These are phyloP conservation scores for Tilletia setariae DNA, from an alignment of 1,284 basidiomycete species.

Conservation along the genomic window DNA sequence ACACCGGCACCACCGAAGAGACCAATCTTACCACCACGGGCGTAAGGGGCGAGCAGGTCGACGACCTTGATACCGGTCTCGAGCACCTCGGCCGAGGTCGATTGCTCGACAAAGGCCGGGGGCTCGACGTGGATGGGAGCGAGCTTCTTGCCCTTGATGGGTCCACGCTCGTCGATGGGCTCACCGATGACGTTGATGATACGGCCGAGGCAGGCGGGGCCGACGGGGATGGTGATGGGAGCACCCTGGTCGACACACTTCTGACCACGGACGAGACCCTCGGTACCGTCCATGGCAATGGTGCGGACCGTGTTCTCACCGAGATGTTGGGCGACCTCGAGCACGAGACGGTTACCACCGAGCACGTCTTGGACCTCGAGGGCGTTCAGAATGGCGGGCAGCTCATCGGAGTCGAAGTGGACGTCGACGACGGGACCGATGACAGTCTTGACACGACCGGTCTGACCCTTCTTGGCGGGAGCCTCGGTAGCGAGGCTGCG, in stretches of 20 bases:
- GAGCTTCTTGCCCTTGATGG: conserved; percentile 80
- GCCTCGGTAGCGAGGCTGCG: conserved; percentile 45
- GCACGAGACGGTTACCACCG: conserved; percentile 64
- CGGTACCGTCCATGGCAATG: conserved; percentile 77
- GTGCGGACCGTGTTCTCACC: conserved; percentile 61
- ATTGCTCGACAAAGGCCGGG: conserved; percentile 94
- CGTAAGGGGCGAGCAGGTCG: conserved; percentile 97
- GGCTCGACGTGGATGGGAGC: conserved; percentile 94
- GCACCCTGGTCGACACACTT: conserved; percentile 93
- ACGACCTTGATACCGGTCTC: conserved; percentile 99
- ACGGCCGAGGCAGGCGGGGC: conserved; percentile 85
- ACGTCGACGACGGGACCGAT: conserved; percentile 91
- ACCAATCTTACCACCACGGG: conserved; percentile 99
- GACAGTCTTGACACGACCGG: conserved; percentile 53
- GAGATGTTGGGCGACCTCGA: conserved; percentile 75
- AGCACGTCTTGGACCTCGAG: conserved; percentile 90
- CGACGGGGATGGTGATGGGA: conserved; percentile 95
- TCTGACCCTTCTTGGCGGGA: conserved; percentile 30
- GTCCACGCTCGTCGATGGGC: conserved; percentile 98
- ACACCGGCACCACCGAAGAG: conserved; percentile 99
- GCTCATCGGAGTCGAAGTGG: conserved; percentile 64
- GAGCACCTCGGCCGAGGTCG: conserved; percentile 93
- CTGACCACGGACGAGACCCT: conserved; percentile 98
- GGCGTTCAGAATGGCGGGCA: conserved; percentile 95
- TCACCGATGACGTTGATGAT: conserved; percentile 99